These are phyloP conservation scores for Claviceps pusilla DNA, from an alignment of 2,329 filamentous ascomycete species.

Conservation along the genomic window DNA sequence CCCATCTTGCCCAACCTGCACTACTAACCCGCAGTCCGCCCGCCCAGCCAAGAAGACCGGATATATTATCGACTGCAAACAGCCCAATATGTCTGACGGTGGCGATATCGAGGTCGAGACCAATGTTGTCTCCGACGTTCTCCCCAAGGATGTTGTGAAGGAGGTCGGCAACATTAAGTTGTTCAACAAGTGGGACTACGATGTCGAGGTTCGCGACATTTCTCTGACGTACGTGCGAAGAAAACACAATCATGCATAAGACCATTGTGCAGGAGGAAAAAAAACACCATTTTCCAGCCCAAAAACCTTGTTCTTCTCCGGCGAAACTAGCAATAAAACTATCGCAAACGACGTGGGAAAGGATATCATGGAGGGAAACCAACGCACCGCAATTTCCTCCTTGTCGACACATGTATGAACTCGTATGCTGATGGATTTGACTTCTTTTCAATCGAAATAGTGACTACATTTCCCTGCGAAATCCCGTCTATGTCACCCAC, in stretches of 20 bases:
- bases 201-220: conserved; percentile 99
- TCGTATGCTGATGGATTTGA: conserved; percentile 18
- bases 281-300: neutral
- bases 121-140: conserved; percentile 59
- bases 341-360: neutral
- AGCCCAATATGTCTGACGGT: conserved; percentile 73
- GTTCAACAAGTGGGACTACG: conserved; percentile 96
- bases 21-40: conserved; percentile 23
- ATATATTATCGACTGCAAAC: conserved; percentile 22
- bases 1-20: conserved; percentile 24
- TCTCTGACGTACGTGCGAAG: conserved; percentile 71
- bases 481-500: conserved; percentile 98
- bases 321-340: neutral
- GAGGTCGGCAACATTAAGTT: conserved; percentile 90
- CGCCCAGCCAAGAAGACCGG: conserved; percentile 21
- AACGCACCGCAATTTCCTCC: neutral
- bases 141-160: conserved; percentile 82
- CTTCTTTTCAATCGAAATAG: conserved; percentile 31
- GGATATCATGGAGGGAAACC: neutral
- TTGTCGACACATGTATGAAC: neutral
- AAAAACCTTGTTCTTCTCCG: neutral
- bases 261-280: neutral
- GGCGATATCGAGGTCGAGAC: conserved; percentile 87
- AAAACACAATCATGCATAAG: neutral
- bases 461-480: conserved; percentile 99